Evolutionary conservation across 371 early-diverging fungal genomes (phyloP).

Genomic region (Mucor sp.): DNA sequence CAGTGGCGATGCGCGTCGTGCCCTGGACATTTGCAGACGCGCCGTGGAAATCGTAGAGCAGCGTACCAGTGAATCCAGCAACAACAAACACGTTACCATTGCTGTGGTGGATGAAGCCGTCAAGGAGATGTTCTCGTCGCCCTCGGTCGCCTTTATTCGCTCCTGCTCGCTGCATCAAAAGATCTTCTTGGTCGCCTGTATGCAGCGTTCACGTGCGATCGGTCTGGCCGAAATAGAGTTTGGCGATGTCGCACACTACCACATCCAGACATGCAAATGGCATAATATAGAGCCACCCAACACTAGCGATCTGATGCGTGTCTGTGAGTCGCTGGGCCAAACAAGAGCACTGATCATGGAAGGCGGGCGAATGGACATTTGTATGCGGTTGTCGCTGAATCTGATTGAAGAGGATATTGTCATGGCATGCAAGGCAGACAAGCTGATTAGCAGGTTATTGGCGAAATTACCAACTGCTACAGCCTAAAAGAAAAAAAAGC

Average conservation of each 20-base stretch:
- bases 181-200: constrained; percentile 76
- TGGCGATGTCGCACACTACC: constrained; percentile 58
- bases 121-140: constrained; percentile 83
- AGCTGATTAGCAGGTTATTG: constrained; percentile 16
- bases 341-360: constrained; percentile 66
- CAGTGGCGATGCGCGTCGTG: constrained; percentile 97
- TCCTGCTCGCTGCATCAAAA: constrained; percentile 82
- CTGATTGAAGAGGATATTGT: constrained; percentile 74
- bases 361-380: constrained; percentile 70
- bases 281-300: constrained; percentile 65
- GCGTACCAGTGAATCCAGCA: constrained; percentile 17
- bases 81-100: constrained; percentile 65
- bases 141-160: constrained; percentile 72
- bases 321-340: constrained; percentile 75
- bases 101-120: constrained; percentile 76
- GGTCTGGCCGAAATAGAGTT: constrained; percentile 81
- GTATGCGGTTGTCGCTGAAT: constrained; percentile 71
- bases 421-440: constrained; percentile 72
- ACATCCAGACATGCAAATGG: constrained; percentile 66
- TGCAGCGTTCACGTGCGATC: constrained; percentile 60
- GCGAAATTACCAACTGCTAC: constrained; percentile 7
- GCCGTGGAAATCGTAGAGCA: constrained; percentile 83
- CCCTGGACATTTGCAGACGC: constrained; percentile 91
- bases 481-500: not conserved
- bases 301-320: constrained; percentile 61